phyloP scores from a whole-genome alignment of 768 basidiomycete genomes.

The Boletus tomentosulus region DNA sequence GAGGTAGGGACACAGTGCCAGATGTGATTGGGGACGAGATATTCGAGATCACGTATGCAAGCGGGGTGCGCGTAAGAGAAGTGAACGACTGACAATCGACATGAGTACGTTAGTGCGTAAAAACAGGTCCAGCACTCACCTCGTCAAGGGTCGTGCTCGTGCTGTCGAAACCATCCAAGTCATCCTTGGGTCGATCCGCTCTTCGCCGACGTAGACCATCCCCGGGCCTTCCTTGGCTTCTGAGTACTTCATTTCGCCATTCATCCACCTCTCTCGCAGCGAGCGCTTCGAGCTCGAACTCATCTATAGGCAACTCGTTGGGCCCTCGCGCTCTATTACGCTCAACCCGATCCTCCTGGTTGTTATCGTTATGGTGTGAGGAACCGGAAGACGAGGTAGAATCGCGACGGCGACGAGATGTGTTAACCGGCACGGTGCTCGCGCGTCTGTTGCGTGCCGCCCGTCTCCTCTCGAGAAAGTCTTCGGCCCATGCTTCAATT shows the following conservation, averaged over 20 bases:
- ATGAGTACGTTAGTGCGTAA: background rate
- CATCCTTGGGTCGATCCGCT: conserved; percentile 1
- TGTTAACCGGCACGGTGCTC: conserved; percentile 16
- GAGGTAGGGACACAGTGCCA: conserved; percentile 12
- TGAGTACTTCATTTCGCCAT: conserved; percentile 46
- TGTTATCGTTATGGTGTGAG: conserved; percentile 6
- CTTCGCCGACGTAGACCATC: conserved; percentile 10
- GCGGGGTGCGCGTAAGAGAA: conserved; percentile 42
- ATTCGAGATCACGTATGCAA: conserved; percentile 45
- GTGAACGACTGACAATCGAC: conserved; percentile 38
- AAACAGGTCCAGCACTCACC: conserved; percentile 32
- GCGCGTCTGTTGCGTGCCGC: conserved; percentile 26
- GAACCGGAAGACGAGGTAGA: conserved; percentile 9
- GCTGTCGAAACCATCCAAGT: conserved; percentile 17
- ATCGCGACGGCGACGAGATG: conserved; percentile 15
- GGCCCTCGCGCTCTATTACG: conserved; percentile 9
- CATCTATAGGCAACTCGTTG: conserved; percentile 17
- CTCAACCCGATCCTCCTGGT: background rate
- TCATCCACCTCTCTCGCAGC: conserved; percentile 47
- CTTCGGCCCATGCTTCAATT: conserved; percentile 44
- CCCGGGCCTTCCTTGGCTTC: conserved; percentile 18
- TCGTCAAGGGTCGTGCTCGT: conserved; percentile 41
- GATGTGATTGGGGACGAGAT: conserved; percentile 27
- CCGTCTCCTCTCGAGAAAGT: conserved; percentile 29
- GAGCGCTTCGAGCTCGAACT: conserved; percentile 51